A percentile compares a stretch with the other conserved stretches of the same genome.
Conservation (phyloP, 768 basidiomycete genomes). For the Boletus tylopilopsis region DNA sequence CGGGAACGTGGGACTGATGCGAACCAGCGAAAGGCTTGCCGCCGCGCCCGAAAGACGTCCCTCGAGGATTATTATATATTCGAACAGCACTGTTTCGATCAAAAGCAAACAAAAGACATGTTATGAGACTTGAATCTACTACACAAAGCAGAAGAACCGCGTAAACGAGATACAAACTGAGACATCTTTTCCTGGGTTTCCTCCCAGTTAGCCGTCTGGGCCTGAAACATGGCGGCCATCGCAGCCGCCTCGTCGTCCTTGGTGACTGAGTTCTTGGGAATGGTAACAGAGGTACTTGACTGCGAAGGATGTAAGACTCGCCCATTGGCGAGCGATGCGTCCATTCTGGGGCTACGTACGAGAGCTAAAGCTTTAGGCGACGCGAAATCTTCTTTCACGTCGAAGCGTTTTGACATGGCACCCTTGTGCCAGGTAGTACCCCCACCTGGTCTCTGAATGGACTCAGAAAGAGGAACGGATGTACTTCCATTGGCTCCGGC, state of each 20-base stretch:
- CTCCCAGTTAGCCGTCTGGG: constrained; percentile 93
- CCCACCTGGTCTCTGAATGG: constrained; percentile 38
- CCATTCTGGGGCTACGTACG: constrained; percentile 33
- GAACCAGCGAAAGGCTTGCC: constrained; percentile 45
- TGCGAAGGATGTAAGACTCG: constrained; percentile 29
- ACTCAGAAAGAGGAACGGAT: constrained; percentile 46
- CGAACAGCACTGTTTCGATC: constrained; percentile 56
- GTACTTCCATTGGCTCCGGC: constrained; percentile 41
- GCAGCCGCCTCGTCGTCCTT: constrained; percentile 88
- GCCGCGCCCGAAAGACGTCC: constrained; percentile 58
- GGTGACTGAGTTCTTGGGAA: constrained; percentile 42
- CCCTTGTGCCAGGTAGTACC: constrained; percentile 60
- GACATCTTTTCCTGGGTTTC: constrained; percentile 99
- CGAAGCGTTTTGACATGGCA: constrained; percentile 87
- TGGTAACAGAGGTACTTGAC: constrained; percentile 33
- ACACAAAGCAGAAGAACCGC: constrained; percentile 54
- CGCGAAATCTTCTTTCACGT: constrained; percentile 65
- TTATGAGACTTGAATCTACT: constrained; percentile 75
- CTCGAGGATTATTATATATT: constrained; percentile 62
- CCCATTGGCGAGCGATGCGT: constrained; percentile 15
- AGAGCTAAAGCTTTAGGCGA: constrained; percentile 23
- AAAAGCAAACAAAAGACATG: constrained; percentile 41
- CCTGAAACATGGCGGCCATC: constrained; percentile 97
- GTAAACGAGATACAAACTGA: constrained; percentile 79
- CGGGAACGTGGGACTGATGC: constrained; percentile 52